Conservation (phyloP, 1,139 yeast species). For the Kazachstania sp. region DNA sequence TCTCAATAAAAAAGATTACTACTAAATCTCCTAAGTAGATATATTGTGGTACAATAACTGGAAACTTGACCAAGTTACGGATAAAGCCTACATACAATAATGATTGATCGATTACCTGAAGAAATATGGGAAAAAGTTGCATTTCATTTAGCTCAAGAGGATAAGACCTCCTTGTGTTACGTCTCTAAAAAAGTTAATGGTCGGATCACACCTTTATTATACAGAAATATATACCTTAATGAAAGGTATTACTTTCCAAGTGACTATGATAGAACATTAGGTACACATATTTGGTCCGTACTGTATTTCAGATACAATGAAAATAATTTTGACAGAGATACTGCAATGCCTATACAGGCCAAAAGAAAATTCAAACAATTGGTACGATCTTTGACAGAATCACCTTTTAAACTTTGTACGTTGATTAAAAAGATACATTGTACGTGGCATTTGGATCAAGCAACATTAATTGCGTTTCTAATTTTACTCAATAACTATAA, state of each 20-base stretch:
- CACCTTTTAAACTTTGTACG: constrained; percentile 15
- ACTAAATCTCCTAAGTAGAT: too few species aligned
- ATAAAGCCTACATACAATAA: constrained; percentile 2
- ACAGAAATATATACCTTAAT: constrained; percentile 23
- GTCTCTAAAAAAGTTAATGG: constrained; percentile 17
- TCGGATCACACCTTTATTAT: constrained; percentile 15
- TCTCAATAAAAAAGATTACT: too few species aligned
- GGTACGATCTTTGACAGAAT: constrained; percentile 17
- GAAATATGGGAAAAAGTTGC: constrained; percentile 20
- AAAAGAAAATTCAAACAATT: constrained; percentile 16
- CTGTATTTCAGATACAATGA: constrained; percentile 12
- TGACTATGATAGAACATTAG: constrained; percentile 19
- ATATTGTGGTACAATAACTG: too few species aligned
- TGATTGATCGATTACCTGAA: constrained; percentile 24
- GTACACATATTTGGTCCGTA: constrained; percentile 23
- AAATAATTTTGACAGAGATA: constrained; percentile 3
- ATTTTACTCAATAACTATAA: constrained; percentile 14
- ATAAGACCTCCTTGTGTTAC: constrained; percentile 21
- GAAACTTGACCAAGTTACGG: too few species aligned
- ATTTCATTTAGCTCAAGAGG: constrained; percentile 19
- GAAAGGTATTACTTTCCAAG: constrained; percentile 20
- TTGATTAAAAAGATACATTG: constrained; percentile 22
- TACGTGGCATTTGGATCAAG: constrained; percentile 26
- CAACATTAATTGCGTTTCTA: constrained; percentile 14
- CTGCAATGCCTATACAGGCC: constrained; percentile 7